Base-by-base conservation (phyloP, 1,139 yeast species). In the Pichia sp. region DNA sequence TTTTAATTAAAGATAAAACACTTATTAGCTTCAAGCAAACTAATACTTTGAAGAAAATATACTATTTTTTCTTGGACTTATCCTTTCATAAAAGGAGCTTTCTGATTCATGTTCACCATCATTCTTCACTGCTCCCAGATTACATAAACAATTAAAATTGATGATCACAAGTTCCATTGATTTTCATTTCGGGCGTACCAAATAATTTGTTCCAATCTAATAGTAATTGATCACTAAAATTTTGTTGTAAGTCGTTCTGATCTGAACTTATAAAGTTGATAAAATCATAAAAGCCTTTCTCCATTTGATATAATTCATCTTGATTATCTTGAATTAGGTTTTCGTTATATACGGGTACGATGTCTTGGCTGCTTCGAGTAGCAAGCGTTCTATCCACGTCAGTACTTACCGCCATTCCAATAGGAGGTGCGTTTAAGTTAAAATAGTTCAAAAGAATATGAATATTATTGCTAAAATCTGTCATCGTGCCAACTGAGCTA, bases 191-290 rank as follows among this genome's bases (percentile, higher is more conserved):
- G 4, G 29, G 29, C 4, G 42, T 32, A 8, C 45, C 48, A 41
- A 40, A 40, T 5, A 40, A 18, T 37, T 36, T 45, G 30, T 45
- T 45, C 48, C 44, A 45, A 25, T 40, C 48, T 33, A 45, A 7
- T n/a, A 45, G 25, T 18, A 41, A 27, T 9, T 35, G 40, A 33
- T 45, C 48, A 36, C 34, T 45, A 30, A 45, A 40, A n/a, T 26
- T 8, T 11, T 40, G 34, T 30, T 44, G 41, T 9, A 9, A 36
- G 7, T 10, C 7, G n/a, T 45, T 42, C 30, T 40, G 42, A 28
- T 37, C 48, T 27, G 42, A 32, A 32, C 36, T 45, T 5, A 45
- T 34, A 30, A 45, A 45, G 27, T 45, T 45, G 7, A 45, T 45
- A 27, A 45, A 45, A 33, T 41, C 43, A 25, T 40, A 25, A 32